Evolutionary conservation across 75 land plant species (phyloP), one percentile per base, ranked within the genome.

Genomic region (Azolla pinnata): DNA sequence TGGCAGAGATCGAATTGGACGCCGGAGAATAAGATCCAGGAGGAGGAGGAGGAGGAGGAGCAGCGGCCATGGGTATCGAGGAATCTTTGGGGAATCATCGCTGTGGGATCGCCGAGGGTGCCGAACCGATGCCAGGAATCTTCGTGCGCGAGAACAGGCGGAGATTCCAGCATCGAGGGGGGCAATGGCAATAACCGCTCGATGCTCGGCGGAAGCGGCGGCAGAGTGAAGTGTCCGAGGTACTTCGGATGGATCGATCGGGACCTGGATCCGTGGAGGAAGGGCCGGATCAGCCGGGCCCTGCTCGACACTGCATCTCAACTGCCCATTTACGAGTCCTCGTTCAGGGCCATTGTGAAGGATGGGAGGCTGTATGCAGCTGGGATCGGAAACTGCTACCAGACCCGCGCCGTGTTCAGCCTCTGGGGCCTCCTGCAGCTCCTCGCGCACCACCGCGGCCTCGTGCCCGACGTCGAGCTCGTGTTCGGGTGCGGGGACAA

Each of bases 401-500:
- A 85, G 44, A 73, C 77, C 0, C 54, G 89, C 30, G 89, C 80
- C 31, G 33, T 58, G 17, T 70, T 82, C 59, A 76, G 78, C 8
- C 49, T 76, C n/a, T 79, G 85, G 86, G 86, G 80, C 0, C 59
- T 85, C 20, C 32, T 70, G 2, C 80, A 81, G 78, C 67, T 85
- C 12, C 59, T 82, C 8, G 35, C 70, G 27, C 48, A 46, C 28
- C 79, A 81, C 45, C 80, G 77, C 0, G 86, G 86, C 0, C 46
- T 51, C 9, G 1, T 85, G 3, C 89, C 83, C 2, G 89, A 85
- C 38, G 29, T 85, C 44, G 89, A 85, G 26, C 44, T 82, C 27
- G 69, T 79, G 74, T 85, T 85, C 61, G 71, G 72, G 25, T 70
- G 77, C 33, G 74, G 40, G 21, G 89, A 85, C 54, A 18, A 25